Evolutionary conservation across 2,329 filamentous ascomycete genomes (phyloP).

Genomic region (Pseudopyricularia javanii): DNA sequence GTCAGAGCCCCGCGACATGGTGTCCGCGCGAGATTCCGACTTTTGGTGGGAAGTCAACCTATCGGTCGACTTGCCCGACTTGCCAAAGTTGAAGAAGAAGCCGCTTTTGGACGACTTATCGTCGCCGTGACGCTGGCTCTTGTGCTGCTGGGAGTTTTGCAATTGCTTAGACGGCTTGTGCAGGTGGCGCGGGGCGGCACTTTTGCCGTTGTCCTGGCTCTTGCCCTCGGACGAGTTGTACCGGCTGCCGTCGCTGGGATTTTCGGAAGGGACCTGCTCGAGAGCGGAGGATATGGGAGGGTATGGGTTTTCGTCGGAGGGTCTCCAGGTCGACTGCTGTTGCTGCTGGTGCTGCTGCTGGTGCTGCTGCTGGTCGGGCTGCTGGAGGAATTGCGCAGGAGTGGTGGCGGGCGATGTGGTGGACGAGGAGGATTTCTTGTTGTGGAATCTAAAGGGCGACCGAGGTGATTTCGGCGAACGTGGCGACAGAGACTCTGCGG

Average conservation of each 20-base stretch:
- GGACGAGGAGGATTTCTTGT: slow-evolving; percentile 15
- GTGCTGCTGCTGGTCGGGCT: not conserved
- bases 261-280: slow-evolving; percentile 11
- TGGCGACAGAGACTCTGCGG: slow-evolving; percentile 28
- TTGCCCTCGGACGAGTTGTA: slow-evolving; percentile 3
- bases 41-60: slow-evolving; percentile 18
- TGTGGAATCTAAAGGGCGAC: slow-evolving; percentile 31
- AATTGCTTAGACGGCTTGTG: slow-evolving; percentile 12
- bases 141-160: slow-evolving; percentile 8
- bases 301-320: slow-evolving; percentile 13
- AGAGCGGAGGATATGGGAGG: slow-evolving; percentile 15
- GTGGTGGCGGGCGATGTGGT: not conserved
- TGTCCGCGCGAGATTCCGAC: slow-evolving; percentile 22
- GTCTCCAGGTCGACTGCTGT: slow-evolving; percentile 12
- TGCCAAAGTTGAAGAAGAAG: slow-evolving; percentile 39
- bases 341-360: slow-evolving; percentile 1
- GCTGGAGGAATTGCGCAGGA: slow-evolving; percentile 5
- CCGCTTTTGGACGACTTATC: slow-evolving; percentile 28
- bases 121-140: slow-evolving; percentile 11
- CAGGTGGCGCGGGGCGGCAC: slow-evolving; percentile 8
- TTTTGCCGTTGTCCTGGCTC: slow-evolving; percentile 11
- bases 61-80: slow-evolving; percentile 28
- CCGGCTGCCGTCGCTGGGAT: slow-evolving; percentile 3
- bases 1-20: slow-evolving; percentile 23
- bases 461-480: slow-evolving; percentile 30